Evolutionary conservation across 2,329 filamentous ascomycete genomes (phyloP).

Genomic region (Aspergillus sp.): DNA sequence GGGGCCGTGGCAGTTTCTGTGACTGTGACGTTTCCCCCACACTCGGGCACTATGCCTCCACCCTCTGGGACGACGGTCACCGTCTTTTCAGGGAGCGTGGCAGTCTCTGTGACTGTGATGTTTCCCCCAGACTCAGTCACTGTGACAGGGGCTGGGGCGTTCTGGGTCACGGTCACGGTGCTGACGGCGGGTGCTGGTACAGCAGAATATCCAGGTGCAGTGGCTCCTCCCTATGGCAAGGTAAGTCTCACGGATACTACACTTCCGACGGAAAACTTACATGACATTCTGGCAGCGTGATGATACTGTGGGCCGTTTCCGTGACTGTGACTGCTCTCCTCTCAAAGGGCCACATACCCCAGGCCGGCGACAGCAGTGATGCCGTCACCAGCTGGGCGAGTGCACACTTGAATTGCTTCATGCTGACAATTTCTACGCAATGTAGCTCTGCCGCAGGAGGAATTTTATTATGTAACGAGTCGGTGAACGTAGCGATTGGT

Average conservation of each 20-base stretch:
- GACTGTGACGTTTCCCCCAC: no score
- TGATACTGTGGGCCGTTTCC: neutral
- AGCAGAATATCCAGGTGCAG: neutral
- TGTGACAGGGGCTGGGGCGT: neutral
- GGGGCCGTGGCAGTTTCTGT: no score
- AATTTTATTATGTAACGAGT: slow-evolving; percentile 17
- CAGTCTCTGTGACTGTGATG: neutral
- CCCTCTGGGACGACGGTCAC: no score
- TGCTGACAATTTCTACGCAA: slow-evolving; percentile 27
- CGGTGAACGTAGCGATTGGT: slow-evolving; percentile 2
- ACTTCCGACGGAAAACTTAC: neutral
- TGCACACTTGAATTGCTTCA: neutral
- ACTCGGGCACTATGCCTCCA: no score
- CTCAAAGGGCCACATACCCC: neutral
- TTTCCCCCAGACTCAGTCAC: neutral
- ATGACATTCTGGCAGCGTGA: neutral
- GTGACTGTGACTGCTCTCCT: neutral
- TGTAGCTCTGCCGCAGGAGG: slow-evolving; percentile 10
- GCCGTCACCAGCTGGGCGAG: neutral
- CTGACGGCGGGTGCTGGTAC: neutral
- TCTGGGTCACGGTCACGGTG: neutral
- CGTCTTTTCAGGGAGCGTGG: neutral
- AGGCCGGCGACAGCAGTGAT: neutral
- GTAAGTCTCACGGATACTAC: neutral
- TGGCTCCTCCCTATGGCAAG: neutral